These are phyloP conservation scores for Byssoonygena ceratinophila DNA, from an alignment of 2,329 filamentous ascomycete species.

Conservation along the genomic window DNA sequence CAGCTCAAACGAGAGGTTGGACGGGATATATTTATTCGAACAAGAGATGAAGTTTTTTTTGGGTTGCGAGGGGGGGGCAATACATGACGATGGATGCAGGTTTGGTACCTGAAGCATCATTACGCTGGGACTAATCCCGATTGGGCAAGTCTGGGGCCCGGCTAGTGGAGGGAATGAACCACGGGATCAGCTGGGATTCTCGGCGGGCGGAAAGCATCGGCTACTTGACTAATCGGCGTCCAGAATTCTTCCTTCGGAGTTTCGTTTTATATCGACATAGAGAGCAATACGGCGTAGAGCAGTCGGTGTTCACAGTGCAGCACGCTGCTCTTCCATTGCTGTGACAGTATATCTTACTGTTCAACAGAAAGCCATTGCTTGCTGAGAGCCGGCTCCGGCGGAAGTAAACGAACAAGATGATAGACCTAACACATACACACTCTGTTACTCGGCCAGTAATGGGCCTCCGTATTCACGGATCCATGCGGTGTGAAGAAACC, in stretches of 20 bases:
- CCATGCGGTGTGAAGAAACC: conserved; percentile 11
- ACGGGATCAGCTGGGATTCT: conserved; percentile 5
- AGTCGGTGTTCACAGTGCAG: too few species aligned
- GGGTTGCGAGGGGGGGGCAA: not conserved
- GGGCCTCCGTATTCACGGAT: not conserved
- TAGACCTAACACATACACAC: too few species aligned
- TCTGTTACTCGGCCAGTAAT: not conserved
- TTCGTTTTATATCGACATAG: too few species aligned
- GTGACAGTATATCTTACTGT: too few species aligned
- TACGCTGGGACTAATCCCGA: not conserved
- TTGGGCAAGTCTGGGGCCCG: not conserved
- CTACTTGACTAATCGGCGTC: not conserved
- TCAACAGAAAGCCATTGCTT: too few species aligned
- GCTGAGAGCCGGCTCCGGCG: too few species aligned
- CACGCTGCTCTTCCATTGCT: too few species aligned
- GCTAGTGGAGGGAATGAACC: conserved; percentile 8
- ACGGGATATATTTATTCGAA: too few species aligned
- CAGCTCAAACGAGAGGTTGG: not conserved
- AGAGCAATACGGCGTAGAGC: too few species aligned
- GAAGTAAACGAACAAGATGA: too few species aligned
- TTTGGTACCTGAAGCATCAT: conserved; percentile 5
- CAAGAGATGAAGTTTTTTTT: too few species aligned
- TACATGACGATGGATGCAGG: not conserved
- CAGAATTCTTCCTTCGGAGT: not conserved
- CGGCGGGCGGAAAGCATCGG: conserved; percentile 8